phyloP scores from a whole-genome alignment of 768 basidiomycete genomes.

The Trametes elegans region DNA sequence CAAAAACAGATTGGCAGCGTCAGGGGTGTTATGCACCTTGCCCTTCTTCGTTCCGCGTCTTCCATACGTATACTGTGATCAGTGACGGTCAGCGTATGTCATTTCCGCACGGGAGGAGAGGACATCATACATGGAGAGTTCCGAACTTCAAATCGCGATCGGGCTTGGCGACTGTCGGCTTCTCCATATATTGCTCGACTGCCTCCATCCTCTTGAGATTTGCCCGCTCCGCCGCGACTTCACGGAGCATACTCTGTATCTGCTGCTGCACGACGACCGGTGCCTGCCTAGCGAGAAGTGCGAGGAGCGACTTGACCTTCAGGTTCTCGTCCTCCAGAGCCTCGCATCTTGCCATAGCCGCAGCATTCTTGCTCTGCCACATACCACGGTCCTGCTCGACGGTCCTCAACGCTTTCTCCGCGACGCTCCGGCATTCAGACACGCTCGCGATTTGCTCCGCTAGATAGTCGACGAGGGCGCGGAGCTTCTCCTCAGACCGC shows the following conservation, averaged over 20 bases:
- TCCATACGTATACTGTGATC: neutral
- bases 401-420: slow-evolving; percentile 11
- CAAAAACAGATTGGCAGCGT: neutral
- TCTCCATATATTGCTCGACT: neutral
- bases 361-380: slow-evolving; percentile 22
- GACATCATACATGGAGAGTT: neutral
- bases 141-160: too few relatives aligned
- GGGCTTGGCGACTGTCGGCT: neutral
- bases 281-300: slow-evolving; percentile 19
- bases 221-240: slow-evolving; percentile 12
- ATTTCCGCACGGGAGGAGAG: neutral
- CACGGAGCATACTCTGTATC: slow-evolving; percentile 14
- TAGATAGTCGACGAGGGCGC: slow-evolving; percentile 13
- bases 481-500: slow-evolving; percentile 6
- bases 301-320: slow-evolving; percentile 20
- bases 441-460: slow-evolving; percentile 12
- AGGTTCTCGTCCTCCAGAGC: slow-evolving; percentile 24
- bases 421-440: neutral
- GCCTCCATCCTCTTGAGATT: slow-evolving; percentile 7
- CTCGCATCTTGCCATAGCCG: slow-evolving; percentile 24
- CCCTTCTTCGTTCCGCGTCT: neutral
- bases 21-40: neutral
- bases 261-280: slow-evolving; percentile 18
- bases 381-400: slow-evolving; percentile 15
- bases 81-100: neutral